These are phyloP conservation scores for Dothidotthia symphoricarpi DNA, from an alignment of 2,329 filamentous ascomycete genomes.

Conservation along the genomic window DNA sequence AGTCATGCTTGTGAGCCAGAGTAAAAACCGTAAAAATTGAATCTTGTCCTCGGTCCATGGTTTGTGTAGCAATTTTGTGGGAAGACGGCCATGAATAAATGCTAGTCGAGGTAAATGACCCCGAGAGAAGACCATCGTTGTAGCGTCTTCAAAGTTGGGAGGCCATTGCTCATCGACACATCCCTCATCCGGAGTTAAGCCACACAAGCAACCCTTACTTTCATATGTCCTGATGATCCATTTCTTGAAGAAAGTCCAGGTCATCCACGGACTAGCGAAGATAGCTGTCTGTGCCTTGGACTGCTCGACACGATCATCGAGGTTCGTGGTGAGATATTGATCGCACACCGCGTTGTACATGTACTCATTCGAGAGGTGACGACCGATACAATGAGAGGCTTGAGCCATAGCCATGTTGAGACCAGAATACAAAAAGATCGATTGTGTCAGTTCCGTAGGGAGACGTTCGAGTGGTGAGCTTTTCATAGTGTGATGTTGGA, in stretches of 20 bases:
- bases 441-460: conserved; percentile 53
- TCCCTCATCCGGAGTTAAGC: conserved; percentile 16
- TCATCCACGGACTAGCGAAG: conserved; percentile 36
- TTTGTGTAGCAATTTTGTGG: conserved; percentile 27
- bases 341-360: conserved; percentile 26
- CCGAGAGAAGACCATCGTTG: conserved; percentile 28
- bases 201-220: conserved; percentile 30
- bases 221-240: conserved; percentile 21
- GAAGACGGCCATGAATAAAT: conserved; percentile 31
- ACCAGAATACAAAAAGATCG: conserved; percentile 50
- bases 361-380: conserved; percentile 26
- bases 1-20: conserved; percentile 33
- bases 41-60: conserved; percentile 31
- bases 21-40: conserved; percentile 32
- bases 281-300: conserved; percentile 24
- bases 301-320: conserved; percentile 11
- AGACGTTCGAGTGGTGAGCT: conserved; percentile 44
- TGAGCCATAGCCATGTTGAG: conserved; percentile 45
- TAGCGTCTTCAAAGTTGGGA: conserved; percentile 29
- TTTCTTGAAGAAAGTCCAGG: conserved; percentile 32
- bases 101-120: conserved; percentile 29
- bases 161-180: conserved; percentile 36
- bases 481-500: background rate
- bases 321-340: conserved; percentile 18
- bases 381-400: conserved; percentile 43